A percentile compares a stretch with the other conserved stretches of the same genome.
phyloP scores from a whole-genome alignment of 306 rosid genomes.

The Prunus dulcis region DNA sequence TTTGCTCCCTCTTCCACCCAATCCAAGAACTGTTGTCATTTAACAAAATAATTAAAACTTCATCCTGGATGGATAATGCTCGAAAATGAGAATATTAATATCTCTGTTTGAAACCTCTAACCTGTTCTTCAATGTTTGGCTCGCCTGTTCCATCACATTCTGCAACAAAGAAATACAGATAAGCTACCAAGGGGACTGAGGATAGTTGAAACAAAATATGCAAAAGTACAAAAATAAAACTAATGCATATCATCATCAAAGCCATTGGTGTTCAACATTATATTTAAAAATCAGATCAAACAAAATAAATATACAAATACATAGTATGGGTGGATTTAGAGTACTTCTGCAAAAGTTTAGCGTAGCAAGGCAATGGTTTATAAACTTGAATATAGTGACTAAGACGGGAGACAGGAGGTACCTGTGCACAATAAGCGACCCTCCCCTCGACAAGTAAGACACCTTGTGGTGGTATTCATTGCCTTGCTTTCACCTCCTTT shows the following conservation, averaged over 20 bases:
- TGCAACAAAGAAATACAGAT: slow-evolving; percentile 33
- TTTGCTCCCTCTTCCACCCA: slow-evolving; percentile 71
- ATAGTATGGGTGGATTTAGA: neutral
- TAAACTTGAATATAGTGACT: neutral
- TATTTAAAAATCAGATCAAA: neutral
- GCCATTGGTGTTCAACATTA: neutral
- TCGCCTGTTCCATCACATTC: slow-evolving; percentile 95
- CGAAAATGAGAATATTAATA: neutral
- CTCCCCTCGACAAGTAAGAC: slow-evolving; percentile 83
- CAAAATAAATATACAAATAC: neutral
- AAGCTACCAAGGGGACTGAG: neutral
- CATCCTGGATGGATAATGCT: slow-evolving; percentile 5
- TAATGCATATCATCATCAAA: neutral
- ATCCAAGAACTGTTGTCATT: slow-evolving; percentile 76
- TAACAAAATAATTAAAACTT: slow-evolving; percentile 17
- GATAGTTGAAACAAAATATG: neutral
- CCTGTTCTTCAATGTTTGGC: slow-evolving; percentile 88
- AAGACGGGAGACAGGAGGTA: slow-evolving; percentile 8
- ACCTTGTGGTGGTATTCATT: slow-evolving; percentile 38
- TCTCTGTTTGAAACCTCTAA: slow-evolving; percentile 28
- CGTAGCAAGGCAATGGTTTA: too few species aligned
- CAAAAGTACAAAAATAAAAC: neutral
- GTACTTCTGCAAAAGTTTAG: neutral
- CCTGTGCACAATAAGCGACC: slow-evolving; percentile 86
- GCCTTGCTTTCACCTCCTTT: slow-evolving; percentile 37